Evolutionary conservation across 1,139 yeast species (phyloP), one percentile per base, ranked within the genome.

Genomic region (Kurtzmaniella quercitrusa): DNA sequence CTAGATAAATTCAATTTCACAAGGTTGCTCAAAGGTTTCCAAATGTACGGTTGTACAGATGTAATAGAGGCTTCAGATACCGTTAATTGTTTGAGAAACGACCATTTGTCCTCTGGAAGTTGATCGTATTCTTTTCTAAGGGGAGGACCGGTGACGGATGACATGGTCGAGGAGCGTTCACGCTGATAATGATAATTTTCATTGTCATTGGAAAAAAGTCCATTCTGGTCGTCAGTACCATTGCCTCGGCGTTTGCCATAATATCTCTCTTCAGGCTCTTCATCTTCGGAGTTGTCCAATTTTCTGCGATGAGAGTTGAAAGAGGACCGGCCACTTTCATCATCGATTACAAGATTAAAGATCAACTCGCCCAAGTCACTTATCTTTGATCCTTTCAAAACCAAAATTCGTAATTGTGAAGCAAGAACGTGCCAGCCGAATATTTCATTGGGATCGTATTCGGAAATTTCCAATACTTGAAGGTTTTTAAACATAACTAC

Each of bases 381-480:
- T 4, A 80, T 59, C 46, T 75, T 77, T 1, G 77, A 62, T 48
- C 75, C 74, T 45, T 78, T 68, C 15, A 82, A 65, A 7, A 79
- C 77, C 43, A 82, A 63, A 39, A 80, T 77, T 43, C 83, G 65
- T 37, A 82, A 62, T 47, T 70, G 78, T 43, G 78, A 82, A 46
- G 84, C 70, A 30, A 82, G 56, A 12, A 63, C 53, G 54, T 80
- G 72, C 88, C 88, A 82, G 1, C 88, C 88, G 58, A 68, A 81
- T 11, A 82, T 66, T 49, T 80, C 85, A 49, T 80, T 78, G 15
- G 85, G 84, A 46, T 80, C 85, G 49, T 80, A 68, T 46, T 80
- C 84, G 34, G 69, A 63, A 3, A 82, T 59, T 54, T 82, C 88
- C 41, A 82, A 63, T 18, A 80, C 84, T 44, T 81, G 80, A 37